Evolutionary conservation across 208 protist genomes (phyloP), one percentile per base, ranked within the genome.

Genomic region (Perkinsela sp.): DNA sequence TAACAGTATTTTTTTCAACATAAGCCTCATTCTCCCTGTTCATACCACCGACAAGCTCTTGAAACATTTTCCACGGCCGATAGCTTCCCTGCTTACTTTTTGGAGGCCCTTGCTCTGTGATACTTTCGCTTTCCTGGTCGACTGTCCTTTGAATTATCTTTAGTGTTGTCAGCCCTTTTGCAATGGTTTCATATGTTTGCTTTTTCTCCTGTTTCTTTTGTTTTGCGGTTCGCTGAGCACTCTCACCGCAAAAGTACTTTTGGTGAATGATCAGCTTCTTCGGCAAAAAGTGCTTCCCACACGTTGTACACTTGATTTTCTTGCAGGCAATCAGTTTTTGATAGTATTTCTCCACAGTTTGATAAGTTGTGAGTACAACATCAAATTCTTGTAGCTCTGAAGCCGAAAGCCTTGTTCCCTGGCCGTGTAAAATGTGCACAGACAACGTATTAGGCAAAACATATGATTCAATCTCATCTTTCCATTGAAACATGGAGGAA

Each of bases 331-430:
- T 76, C 2, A 91, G 70, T n/a, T 57, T 28, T 32, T 87, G 78
- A 81, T 80, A 95, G 28, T 88, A 83, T 32, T 82, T 80, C 76
- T 94, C 87, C 30, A 94, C 67, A 76, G 92, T 91, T 28, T 85
- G 80, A 75, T 94, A 95, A 29, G 91, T 94, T 13, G 89, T 95
- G 32, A 95, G 80, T 57, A 95, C 89, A 31, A 95, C 85, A 85
- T 95, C 89, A 29, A 81, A 89, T 22, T 71, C 72, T 70, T 88
- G 79, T 72, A 95, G 68, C 48, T 84, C 76, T 31, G 90, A 80
- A 48, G 72, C 71, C 48, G 68, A 80, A 13, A 80, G 72, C 31
- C 74, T 79, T 1, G 74, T 30, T 29, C 73, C 72, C 31, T 76
- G 82, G 66, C 77, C 76, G 72, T 87, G 81, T n/a, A 89, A 82